Percentiles rank a stretch among this genome's conserved stretches.
Conservation (phyloP, 148 eudicot genomes). For the Rhododendron vialii region DNA sequence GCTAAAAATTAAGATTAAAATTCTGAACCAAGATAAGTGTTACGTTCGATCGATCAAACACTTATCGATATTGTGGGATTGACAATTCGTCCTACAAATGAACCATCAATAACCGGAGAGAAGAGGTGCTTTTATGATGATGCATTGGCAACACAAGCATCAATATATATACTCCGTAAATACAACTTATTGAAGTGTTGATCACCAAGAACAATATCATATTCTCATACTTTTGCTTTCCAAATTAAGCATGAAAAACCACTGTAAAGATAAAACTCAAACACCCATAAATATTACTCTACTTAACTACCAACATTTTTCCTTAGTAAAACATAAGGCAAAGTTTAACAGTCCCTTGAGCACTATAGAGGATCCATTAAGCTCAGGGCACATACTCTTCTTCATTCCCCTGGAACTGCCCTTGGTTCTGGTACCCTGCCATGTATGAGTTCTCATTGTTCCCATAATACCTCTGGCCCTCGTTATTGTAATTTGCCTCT, state of each 20-base stretch:
- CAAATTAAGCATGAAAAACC: background rate
- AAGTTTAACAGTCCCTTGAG: background rate
- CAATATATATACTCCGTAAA: background rate
- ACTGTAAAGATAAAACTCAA: background rate
- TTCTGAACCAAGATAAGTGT: background rate
- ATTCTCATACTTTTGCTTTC: conserved; percentile 8
- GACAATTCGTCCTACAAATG: background rate
- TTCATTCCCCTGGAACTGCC: conserved; percentile 32
- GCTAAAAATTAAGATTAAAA: background rate
- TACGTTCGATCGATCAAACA: background rate
- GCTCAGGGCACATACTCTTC: conserved; percentile 33
- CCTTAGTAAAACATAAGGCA: background rate
- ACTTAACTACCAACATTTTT: background rate
- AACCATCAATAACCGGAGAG: background rate
- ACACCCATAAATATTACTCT: conserved; percentile 6
- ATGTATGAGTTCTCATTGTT: conserved; percentile 25
- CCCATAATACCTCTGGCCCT: conserved; percentile 35
- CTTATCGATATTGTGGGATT: background rate
- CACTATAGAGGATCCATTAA: background rate
- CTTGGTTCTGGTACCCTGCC: conserved; percentile 41
- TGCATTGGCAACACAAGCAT: background rate
- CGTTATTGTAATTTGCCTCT: conserved; percentile 13
- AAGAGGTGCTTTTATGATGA: background rate
- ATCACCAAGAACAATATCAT: conserved; percentile 4
- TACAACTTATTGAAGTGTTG: conserved; percentile 10